Base-by-base conservation (phyloP, 805 yeast genomes). In the Yamadazyma nakazawae region DNA sequence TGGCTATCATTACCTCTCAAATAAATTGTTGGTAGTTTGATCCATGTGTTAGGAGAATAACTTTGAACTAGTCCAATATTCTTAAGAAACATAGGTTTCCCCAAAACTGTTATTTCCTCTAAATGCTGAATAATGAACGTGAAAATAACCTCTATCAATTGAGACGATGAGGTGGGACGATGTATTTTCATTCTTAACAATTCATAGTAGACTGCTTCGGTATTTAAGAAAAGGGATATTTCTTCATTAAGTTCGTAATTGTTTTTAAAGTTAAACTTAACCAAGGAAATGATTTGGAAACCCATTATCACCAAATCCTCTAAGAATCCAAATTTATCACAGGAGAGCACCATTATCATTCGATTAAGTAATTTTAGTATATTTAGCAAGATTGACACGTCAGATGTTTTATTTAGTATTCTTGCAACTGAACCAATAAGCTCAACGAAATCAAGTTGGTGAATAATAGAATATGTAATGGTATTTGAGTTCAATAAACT, bases 1-100 rank as follows among this genome's bases (percentile, higher is more conserved):
- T 49, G 26, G 28, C 45, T 52, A 37, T 46, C 39, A 26, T 56
- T 39, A 12, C 44, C 31, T 4, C 63, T 52, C 32, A 66, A 50
- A 35, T 50, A 55, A 1, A 67, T 56, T 5, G 62, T 50, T 6
- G 46, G 51, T 10, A 68, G 50, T 7, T 52, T 46, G 40, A 63
- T 66, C 72, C 71, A 64, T 12, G n/a, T 32, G 36, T 11, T 17
- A 5, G 10, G 2, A 3, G 19, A 12, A 5, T 9, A n/a, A 12
- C 16, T 35, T 26, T 42, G 45, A 17, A 28, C 37, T 12, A 43
- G 12, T 13, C 46, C 46, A 17, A 43, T 21, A 31, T 21, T 30
- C 10, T 43, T 36, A 6, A 28, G 12, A 18, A 19, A 43, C 5
- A 43, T 9, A 13, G 46, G 46, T 14, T 43, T 43, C n/a, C 46